Percentiles rank a stretch among this genome's conserved stretches.
These are phyloP conservation scores for Vanrija pseudolonga DNA, from an alignment of 1,284 basidiomycete genomes.

Conservation along the genomic window DNA sequence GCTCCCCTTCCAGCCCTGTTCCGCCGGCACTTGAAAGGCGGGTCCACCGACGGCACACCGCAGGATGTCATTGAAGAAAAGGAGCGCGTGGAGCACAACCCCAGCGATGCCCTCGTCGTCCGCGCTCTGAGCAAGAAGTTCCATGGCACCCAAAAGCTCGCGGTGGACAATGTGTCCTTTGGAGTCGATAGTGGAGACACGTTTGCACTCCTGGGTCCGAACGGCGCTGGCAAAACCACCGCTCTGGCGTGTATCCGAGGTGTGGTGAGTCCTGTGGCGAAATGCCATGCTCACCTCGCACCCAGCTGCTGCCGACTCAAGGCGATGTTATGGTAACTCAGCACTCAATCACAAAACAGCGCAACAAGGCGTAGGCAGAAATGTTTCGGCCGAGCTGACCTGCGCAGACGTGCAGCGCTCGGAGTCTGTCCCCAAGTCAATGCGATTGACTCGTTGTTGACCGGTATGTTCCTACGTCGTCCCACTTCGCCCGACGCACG, in stretches of 20 bases:
- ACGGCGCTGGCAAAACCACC: constrained; percentile 73
- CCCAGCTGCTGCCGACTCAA: constrained; percentile 55
- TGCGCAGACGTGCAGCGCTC: constrained; percentile 43
- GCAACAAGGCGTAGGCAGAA: constrained; percentile 58
- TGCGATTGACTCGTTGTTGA: constrained; percentile 71
- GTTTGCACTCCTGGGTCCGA: constrained; percentile 72
- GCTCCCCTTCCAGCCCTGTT: constrained; percentile 48
- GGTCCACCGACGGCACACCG: background rate
- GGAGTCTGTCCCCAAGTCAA: constrained; percentile 81
- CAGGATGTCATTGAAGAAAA: constrained; percentile 59
- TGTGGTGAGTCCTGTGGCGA: constrained; percentile 11
- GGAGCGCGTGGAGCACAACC: constrained; percentile 44
- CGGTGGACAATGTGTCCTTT: constrained; percentile 70
- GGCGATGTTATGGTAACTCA: constrained; percentile 67
- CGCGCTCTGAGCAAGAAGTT: constrained; percentile 66
- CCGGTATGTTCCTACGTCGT: constrained; percentile 30
- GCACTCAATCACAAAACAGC: constrained; percentile 60
- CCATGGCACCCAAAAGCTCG: constrained; percentile 52
- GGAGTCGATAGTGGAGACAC: constrained; percentile 62
- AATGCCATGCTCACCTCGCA: constrained; percentile 40
- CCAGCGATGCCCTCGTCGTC: constrained; percentile 59
- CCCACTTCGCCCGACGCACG: background rate
- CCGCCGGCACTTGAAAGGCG: background rate
- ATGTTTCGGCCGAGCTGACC: background rate
- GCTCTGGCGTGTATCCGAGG: constrained; percentile 48